Evolutionary conservation across 2,329 filamentous ascomycete genomes (phyloP), one percentile per base, ranked within the genome.

Genomic region (Arthrobotrys megalospora): DNA sequence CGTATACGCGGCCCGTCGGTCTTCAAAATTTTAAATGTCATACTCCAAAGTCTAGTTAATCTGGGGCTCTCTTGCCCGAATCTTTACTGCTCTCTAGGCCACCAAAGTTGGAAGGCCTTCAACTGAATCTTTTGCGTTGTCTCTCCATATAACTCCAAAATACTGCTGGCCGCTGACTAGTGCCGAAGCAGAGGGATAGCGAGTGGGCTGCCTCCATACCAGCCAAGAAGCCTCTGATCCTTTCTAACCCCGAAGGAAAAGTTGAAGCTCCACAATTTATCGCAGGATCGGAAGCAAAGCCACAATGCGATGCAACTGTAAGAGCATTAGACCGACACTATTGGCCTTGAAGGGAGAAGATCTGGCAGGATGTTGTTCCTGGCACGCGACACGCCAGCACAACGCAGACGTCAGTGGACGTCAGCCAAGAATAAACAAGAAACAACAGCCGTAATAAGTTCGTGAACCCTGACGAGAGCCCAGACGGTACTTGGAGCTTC

Each of bases 401-500:
- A 68, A 76, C 38, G n/a, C 58, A 69, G 65, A 70, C 65, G 72
- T 76, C 65, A 76, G 21, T 47, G 47, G 34, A 76, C 72, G 72
- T 76, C 72, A 76, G 72, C 72, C 72, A 76, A 76, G 72, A 45
- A 43, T 43, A 21, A 38, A 4, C 70, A 68, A 34, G 34, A 41
- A 41, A 48, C 48, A 28, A 11, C 68, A 52, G 60, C 62, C 60
- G 32, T 43, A 43, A 16, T 50, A 45, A 36, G 11, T 36, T 58
- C n/a, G 6, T 21, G 8, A 34, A 28, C 41, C 12, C n/a, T 69
- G 65, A 58, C 52, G 50, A 36, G 7, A 19, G 64, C 64, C 50
- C 63, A 53, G 65, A 48, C 48, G 32, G 5, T 52, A 34, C 28
- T 34, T 21, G 3, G 1, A 21, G 19, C 24, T 52, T 21, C 4